Conservation (phyloP, 1,284 basidiomycete genomes). For the Hymenochaete sp. region DNA sequence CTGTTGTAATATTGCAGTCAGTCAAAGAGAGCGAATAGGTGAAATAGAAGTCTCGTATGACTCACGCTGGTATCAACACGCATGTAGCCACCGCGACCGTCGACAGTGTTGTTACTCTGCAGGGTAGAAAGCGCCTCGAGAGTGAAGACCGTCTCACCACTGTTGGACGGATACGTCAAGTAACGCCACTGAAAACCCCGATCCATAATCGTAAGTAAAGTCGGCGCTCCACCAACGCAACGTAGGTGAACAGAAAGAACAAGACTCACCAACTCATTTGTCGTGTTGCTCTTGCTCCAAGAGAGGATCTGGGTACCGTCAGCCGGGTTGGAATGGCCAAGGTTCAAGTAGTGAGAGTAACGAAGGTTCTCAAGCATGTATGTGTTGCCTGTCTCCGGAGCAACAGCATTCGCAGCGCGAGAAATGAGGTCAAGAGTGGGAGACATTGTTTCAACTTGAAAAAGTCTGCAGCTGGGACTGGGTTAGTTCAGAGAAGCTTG, state of each 20-base stretch:
- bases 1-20: neutral
- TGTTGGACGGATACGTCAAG: slow-evolving; percentile 4
- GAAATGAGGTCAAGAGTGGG: neutral
- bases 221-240: neutral
- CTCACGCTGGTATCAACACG: slow-evolving; percentile 7
- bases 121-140: slow-evolving; percentile 1
- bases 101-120: neutral
- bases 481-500: too few species aligned
- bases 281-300: slow-evolving; percentile 7
- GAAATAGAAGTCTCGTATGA: too few species aligned
- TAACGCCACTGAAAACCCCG: slow-evolving; percentile 8
- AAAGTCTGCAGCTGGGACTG: too few species aligned
- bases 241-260: neutral
- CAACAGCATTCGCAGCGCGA: slow-evolving; percentile 6
- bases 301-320: slow-evolving; percentile 13
- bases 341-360: slow-evolving; percentile 9
- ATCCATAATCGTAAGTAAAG: neutral
- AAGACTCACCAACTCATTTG: neutral
- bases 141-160: slow-evolving; percentile 4
- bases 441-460: too few species aligned
- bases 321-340: neutral
- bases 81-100: slow-evolving; percentile 11
- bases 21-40: too few species aligned
- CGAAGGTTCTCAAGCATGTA: slow-evolving; percentile 8
- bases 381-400: slow-evolving; percentile 9